A percentile compares a stretch with the other conserved stretches of the same genome.
These are phyloP conservation scores for Backusella sp. DNA, from an alignment of 192 early-diverging fungal genomes.

Conservation along the genomic window DNA sequence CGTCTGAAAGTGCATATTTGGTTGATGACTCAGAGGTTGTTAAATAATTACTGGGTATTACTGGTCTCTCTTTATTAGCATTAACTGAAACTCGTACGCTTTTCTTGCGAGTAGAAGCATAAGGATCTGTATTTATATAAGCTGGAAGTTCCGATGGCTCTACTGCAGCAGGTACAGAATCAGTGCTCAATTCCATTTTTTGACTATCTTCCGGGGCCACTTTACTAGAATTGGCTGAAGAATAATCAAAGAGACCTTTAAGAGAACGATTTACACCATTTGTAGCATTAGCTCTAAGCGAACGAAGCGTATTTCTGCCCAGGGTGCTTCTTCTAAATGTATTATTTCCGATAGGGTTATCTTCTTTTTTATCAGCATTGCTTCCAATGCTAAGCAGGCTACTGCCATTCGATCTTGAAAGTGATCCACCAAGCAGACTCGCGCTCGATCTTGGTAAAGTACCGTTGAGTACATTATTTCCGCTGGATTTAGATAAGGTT, in stretches of 20 bases:
- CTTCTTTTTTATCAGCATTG: background rate
- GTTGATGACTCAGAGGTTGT: background rate
- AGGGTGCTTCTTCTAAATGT: conserved; percentile 12
- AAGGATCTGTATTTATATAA: conserved; percentile 7
- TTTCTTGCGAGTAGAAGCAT: conserved; percentile 1
- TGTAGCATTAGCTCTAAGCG: background rate
- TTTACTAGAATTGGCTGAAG: background rate
- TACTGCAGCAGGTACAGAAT: background rate
- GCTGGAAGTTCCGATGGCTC: background rate
- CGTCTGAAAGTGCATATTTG: background rate
- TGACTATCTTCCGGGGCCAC: conserved; percentile 11
- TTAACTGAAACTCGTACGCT: background rate
- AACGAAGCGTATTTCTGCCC: conserved; percentile 1
- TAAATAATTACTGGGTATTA: background rate
- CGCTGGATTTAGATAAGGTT: background rate
- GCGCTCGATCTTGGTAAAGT: background rate
- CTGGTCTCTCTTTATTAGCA: background rate
- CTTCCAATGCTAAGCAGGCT: background rate
- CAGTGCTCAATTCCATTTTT: conserved; percentile 16
- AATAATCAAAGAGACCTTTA: conserved; percentile 5
- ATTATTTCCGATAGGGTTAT: background rate
- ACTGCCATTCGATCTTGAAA: background rate
- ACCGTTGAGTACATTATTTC: background rate
- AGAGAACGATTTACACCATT: background rate
- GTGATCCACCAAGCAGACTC: background rate